Evolutionary conservation across 2,329 filamentous ascomycete species (phyloP), one percentile per base, ranked within the genome.

Genomic region (Aspergillus hiratsukae): DNA sequence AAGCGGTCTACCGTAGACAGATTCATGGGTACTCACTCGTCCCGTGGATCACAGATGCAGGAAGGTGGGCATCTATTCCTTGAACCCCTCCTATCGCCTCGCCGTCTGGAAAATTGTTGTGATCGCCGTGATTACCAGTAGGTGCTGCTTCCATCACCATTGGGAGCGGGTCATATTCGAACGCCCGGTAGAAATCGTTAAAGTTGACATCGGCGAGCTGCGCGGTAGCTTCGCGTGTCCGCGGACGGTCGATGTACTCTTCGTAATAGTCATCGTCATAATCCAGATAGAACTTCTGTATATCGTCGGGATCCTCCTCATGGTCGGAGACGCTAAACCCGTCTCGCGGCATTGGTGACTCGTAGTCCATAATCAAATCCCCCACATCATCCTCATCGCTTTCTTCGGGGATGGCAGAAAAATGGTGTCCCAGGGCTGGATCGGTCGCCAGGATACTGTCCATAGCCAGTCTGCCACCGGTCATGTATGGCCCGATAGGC

Each of bases 281-380:
- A 29, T 67, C 69, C 0, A 65, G 63, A 53, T 73, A 73, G 21
- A 73, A 73, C 31, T 61, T 66, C 23, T 67, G 59, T n/a, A 68
- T 66, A 41, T 74, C 69, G 45, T 72, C 68, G 6, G 66, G 57
- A 19, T 73, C 69, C 27, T 68, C 64, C 29, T 70, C 67, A 8
- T 57, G 51, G 7, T 54, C 52, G 0, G 60, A 58, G 1, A 60
- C 55, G 2, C 59, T 63, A 1, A 62, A 52, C 7, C 50, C 45
- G 17, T 51, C 45, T n/a, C 62, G 58, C 23, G 55, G 55, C 4
- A 64, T 61, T 1, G 49, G 48, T 1, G 64, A 58, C 25, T 71
- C 66, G 50, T 66, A 67, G 40, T 67, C 64, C 61, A 64, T 61
- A 21, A 65, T 55, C 53, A 68, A 56, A 21, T 66, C 65, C 10